A percentile compares a stretch with the other conserved stretches of the same genome.
These are phyloP conservation scores for Fusarium austroafricanum DNA, from an alignment of 2,329 filamentous ascomycete genomes.

Conservation along the genomic window DNA sequence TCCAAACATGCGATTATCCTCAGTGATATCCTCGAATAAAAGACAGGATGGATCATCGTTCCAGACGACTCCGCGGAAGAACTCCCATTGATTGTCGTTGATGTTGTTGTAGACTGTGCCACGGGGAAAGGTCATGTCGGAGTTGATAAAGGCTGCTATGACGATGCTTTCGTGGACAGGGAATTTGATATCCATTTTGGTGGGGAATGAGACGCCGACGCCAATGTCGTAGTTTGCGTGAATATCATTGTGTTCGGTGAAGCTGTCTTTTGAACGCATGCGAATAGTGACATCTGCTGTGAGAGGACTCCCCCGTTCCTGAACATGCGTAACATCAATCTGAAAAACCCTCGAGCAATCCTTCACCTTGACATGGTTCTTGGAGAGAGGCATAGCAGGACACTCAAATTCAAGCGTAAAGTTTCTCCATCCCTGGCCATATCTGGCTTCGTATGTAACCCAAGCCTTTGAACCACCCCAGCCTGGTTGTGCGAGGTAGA, in stretches of 20 bases:
- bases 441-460: constrained; percentile 21
- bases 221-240: constrained; percentile 24
- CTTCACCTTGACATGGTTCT: constrained; percentile 14
- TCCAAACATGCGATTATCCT: constrained; percentile 25
- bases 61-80: constrained; percentile 30
- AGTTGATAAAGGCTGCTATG: constrained; percentile 25
- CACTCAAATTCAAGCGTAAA: constrained; percentile 33
- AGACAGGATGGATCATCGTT: constrained; percentile 35
- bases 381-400: constrained; percentile 16
- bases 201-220: constrained; percentile 15
- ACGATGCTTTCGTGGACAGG: constrained; percentile 30
- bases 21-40: constrained; percentile 11
- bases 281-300: constrained; percentile 23
- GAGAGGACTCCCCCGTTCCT: constrained; percentile 19
- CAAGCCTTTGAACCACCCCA: constrained; percentile 29
- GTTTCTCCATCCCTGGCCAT: constrained; percentile 19
- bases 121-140: constrained; percentile 23
- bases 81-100: constrained; percentile 33
- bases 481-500: constrained; percentile 19
- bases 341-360: constrained; percentile 15
- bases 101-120: constrained; percentile 37
- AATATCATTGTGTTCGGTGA: not conserved
- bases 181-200: constrained; percentile 21
- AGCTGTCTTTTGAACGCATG: not conserved
- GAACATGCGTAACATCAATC: constrained; percentile 20